These are phyloP conservation scores for Kodamaea fungicola DNA, from an alignment of 1,139 yeast species.

Conservation along the genomic window DNA sequence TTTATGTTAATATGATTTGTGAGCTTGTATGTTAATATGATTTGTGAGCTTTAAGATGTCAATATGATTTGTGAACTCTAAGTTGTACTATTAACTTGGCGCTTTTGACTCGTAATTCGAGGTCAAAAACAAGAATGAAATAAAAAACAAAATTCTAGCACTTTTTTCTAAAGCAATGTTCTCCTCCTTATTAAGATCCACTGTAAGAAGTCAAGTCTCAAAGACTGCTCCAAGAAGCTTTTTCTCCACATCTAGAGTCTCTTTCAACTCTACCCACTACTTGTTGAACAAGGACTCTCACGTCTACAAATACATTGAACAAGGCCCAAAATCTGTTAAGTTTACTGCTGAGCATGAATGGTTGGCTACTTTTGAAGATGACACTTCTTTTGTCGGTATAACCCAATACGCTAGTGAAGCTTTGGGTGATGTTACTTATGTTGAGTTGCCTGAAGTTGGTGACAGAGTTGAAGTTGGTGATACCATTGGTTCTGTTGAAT, in stretches of 20 bases:
- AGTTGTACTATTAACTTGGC: no score
- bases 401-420: slow-evolving; percentile 96
- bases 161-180: slow-evolving; percentile 7
- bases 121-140: no score
- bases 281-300: slow-evolving; percentile 50
- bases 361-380: slow-evolving; percentile 83
- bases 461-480: slow-evolving; percentile 69
- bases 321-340: slow-evolving; percentile 52
- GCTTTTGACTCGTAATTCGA: no score
- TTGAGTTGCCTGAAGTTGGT: slow-evolving; percentile 84
- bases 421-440: slow-evolving; percentile 94
- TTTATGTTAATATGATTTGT: no score
- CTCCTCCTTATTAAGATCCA: slow-evolving; percentile 8
- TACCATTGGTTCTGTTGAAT: slow-evolving; percentile 87
- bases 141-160: no score
- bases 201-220: slow-evolving; percentile 6
- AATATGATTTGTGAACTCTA: no score
- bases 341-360: slow-evolving; percentile 95
- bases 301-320: slow-evolving; percentile 47
- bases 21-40: neutral
- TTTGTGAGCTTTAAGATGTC: no score
- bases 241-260: slow-evolving; percentile 13
- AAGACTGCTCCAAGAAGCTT: slow-evolving; percentile 11
- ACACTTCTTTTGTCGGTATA: slow-evolving; percentile 83
- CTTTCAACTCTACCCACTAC: slow-evolving; percentile 41